A percentile compares a stretch with the other conserved stretches of the same genome.
These are phyloP conservation scores for Hamamelis virginiana DNA, from an alignment of 164 flowering plant genomes.

Conservation along the genomic window DNA sequence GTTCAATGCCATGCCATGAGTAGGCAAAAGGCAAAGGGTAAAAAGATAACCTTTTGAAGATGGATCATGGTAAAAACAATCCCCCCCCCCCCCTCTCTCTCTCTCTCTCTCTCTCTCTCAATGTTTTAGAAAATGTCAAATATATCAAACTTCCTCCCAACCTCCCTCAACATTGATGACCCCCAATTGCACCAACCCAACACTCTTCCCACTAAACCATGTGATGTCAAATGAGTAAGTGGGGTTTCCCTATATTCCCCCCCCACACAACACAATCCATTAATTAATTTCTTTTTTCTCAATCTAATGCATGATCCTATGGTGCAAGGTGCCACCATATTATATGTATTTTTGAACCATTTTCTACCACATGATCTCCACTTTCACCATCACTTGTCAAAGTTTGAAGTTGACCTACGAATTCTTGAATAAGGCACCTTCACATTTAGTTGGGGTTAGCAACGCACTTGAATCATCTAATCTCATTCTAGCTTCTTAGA, in stretches of 20 bases:
- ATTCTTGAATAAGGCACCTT: too few relatives aligned
- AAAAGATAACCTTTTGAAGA: conserved; percentile 5
- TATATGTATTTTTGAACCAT: background rate
- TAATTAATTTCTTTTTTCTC: background rate
- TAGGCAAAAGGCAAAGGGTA: conserved; percentile 26
- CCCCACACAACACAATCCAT: conserved; percentile 5
- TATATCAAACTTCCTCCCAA: background rate
- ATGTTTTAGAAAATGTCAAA: background rate
- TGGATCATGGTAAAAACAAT: background rate
- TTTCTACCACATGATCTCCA: background rate
- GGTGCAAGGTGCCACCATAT: conserved; percentile 1
- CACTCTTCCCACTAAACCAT: conserved; percentile 25
- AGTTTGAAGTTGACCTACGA: background rate
- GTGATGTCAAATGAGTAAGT: conserved; percentile 24
- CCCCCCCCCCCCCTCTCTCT: too few relatives aligned
- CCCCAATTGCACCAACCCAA: conserved; percentile 15
- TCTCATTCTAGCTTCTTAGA: too few relatives aligned
- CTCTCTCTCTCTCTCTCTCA: too few relatives aligned
- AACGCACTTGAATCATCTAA: too few relatives aligned
- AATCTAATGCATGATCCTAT: background rate
- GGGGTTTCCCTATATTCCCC: conserved; percentile 18
- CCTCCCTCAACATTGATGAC: background rate
- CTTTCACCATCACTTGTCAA: background rate
- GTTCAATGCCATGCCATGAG: conserved; percentile 29
- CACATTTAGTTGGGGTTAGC: too few relatives aligned